Evolutionary conservation across 2,329 filamentous ascomycete genomes (phyloP).

Genomic region (Fusarium bactridioides): DNA sequence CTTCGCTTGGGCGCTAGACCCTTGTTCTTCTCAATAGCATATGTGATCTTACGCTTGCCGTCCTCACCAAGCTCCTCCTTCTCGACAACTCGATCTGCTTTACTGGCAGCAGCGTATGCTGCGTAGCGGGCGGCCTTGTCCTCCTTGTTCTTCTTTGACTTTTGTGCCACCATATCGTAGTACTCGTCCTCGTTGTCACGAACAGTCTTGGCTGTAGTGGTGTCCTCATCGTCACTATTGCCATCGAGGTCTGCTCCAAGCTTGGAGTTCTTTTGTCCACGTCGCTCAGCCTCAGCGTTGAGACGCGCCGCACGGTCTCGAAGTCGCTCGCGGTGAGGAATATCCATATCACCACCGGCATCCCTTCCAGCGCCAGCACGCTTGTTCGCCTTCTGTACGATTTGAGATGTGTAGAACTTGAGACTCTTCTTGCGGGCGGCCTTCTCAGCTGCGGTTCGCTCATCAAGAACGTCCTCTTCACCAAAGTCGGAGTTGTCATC

Average conservation of each 20-base stretch:
- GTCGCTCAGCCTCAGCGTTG: constrained; percentile 85
- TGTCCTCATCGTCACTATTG: constrained; percentile 74
- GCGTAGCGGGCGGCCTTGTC: constrained; percentile 71
- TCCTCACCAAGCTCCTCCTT: constrained; percentile 77
- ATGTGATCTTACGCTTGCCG: constrained; percentile 91
- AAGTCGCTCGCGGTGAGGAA: constrained; percentile 88
- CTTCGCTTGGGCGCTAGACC: constrained; percentile 86
- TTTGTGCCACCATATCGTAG: constrained; percentile 85
- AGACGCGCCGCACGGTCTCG: constrained; percentile 86
- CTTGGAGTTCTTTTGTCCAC: constrained; percentile 72
- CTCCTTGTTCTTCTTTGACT: constrained; percentile 73
- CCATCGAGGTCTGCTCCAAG: constrained; percentile 73
- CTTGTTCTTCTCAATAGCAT: constrained; percentile 97
- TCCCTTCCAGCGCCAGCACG: constrained; percentile 76
- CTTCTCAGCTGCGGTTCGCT: constrained; percentile 84
- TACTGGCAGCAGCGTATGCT: constrained; percentile 67
- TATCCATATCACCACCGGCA: constrained; percentile 80
- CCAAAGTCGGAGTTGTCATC: constrained; percentile 88
- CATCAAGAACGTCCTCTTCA: constrained; percentile 83
- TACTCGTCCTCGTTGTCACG: constrained; percentile 76
- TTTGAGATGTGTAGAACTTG: constrained; percentile 97
- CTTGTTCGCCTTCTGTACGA: constrained; percentile 92
- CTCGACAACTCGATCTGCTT: constrained; percentile 69
- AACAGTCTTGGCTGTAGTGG: constrained; percentile 57
- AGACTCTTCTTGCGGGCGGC: constrained; percentile 88